Evolutionary conservation across 2,329 filamentous ascomycete genomes (phyloP).

Genomic region (Pseudodiploospora longispora): DNA sequence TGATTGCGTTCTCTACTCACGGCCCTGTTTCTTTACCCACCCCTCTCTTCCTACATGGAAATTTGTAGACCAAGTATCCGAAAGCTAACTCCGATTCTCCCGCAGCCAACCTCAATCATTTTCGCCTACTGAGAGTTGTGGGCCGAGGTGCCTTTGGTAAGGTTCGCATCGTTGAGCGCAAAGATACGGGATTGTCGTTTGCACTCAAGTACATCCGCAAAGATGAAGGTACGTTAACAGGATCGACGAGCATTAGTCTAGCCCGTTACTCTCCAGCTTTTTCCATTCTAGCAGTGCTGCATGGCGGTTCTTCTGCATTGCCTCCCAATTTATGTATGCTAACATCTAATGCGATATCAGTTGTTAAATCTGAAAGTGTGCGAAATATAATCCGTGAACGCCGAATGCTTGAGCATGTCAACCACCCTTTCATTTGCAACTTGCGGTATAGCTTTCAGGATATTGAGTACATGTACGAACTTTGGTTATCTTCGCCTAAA

Average conservation of each 20-base stretch:
- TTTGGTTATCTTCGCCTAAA: background rate
- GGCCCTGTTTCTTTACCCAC: too few relatives aligned
- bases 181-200: conserved; percentile 89
- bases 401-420: conserved; percentile 95
- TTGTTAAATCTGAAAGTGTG: conserved; percentile 94
- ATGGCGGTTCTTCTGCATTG: too few relatives aligned
- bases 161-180: conserved; percentile 95
- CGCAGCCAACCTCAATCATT: conserved; percentile 92
- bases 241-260: too few relatives aligned
- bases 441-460: conserved; percentile 98
- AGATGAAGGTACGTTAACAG: conserved; percentile 69
- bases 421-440: conserved; percentile 97
- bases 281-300: too few relatives aligned
- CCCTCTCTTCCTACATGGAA: too few relatives aligned
- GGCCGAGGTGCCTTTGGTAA: conserved; percentile 98
- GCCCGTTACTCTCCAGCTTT: too few relatives aligned
- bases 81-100: conserved; percentile 5
- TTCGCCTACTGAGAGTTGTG: conserved; percentile 87
- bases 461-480: conserved; percentile 87
- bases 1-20: background rate
- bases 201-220: conserved; percentile 97
- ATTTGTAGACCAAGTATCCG: too few relatives aligned
- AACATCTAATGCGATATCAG: conserved; percentile 35
- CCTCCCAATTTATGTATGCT: too few relatives aligned
- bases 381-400: conserved; percentile 97